A percentile compares a stretch with the other conserved stretches of the same genome.
Evolutionary conservation across 495 filamentous ascomycete genomes (phyloP).

Genomic region (Beverwykella pulmonaria): DNA sequence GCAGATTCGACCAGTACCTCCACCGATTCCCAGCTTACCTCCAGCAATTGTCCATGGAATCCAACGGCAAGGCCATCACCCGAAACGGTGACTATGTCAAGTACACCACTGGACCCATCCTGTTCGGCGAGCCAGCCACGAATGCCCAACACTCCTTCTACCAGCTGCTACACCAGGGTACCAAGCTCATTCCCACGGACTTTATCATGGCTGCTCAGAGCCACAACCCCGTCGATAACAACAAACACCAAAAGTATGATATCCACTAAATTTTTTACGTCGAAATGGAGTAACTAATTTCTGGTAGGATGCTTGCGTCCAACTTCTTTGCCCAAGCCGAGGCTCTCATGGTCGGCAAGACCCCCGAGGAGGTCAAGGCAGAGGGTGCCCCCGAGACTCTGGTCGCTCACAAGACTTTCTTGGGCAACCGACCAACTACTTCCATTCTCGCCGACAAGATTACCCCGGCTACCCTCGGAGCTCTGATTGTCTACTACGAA

Average conservation of each 20-base stretch:
- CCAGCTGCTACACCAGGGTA: slow-evolving; percentile 98
- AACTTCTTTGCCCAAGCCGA: slow-evolving; percentile 99
- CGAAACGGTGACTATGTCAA: slow-evolving; percentile 88
- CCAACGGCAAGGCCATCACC: slow-evolving; percentile 97
- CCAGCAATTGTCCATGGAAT: slow-evolving; percentile 99
- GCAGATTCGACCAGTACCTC: slow-evolving; percentile 94
- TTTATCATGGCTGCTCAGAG: slow-evolving; percentile 95
- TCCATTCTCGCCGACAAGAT: slow-evolving; percentile 93
- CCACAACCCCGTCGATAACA: slow-evolving; percentile 90
- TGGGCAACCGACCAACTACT: slow-evolving; percentile 95
- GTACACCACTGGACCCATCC: slow-evolving; percentile 91
- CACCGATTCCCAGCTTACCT: slow-evolving; percentile 99
- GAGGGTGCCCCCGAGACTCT: slow-evolving; percentile 84
- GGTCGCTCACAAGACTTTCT: slow-evolving; percentile 97
- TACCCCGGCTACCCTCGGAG: slow-evolving; percentile 89
- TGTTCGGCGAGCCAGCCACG: slow-evolving; percentile 97
- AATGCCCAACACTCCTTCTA: slow-evolving; percentile 99
- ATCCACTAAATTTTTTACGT: background rate
- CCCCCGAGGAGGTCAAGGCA: slow-evolving; percentile 80
- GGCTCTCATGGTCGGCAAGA: slow-evolving; percentile 98
- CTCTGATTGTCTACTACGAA: slow-evolving; percentile 97
- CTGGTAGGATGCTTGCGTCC: slow-evolving; percentile 83
- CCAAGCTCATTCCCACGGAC: slow-evolving; percentile 96
- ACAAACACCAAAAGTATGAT: slow-evolving; percentile 83
- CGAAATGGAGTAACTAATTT: slow-evolving; percentile 14